Evolutionary conservation across 2,329 filamentous ascomycete species (phyloP), one percentile per base, ranked within the genome.

Genomic region (Alternaria sp.): DNA sequence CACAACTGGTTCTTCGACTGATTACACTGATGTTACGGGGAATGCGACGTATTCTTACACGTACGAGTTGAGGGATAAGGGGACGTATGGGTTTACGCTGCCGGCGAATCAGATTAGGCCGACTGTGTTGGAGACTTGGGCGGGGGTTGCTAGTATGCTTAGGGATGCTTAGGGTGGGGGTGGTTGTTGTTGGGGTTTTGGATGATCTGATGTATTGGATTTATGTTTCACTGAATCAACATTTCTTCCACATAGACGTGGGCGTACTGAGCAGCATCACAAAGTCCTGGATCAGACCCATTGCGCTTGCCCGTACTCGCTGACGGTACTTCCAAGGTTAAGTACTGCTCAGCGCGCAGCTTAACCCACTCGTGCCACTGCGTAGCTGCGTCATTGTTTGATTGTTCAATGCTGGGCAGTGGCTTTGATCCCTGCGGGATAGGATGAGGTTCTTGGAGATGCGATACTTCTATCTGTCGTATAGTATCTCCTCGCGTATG

Each of bases 41-140:
- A 78, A 79, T 26, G 73, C 84, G 10, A 80, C 81, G 3, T 84
- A 82, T 63, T 79, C 78, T 8, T 85, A 84, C 61, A 84, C 84
- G 0, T 81, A 83, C 47, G 85, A 86, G 75, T 71, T 86, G 53
- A 76, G 84, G 46, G 84, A 86, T 68, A 83, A 76, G 41, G 84
- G 84, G 5, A 71, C 69, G 1, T 79, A 81, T 67, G 85, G 84
- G 1, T 86, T 86, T 67, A 74, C 83, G 20, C 75, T 86, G 55
- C 84, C 84, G 2, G 78, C 83, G 3, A 79, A 75, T 64, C 83
- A 86, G 76, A 86, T 86, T 60, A 67, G 80, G 59, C 83, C 84
- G 6, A 82, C 80, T 45, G 82, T 80, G 8, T 69, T 79, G 65
- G 84, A 86, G 75, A 81, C 82, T 14, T 84, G 79, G 78, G 82